A percentile compares a stretch with the other conserved stretches of the same genome.
These are phyloP conservation scores for Hypoxylon sp. DNA, from an alignment of 2,329 filamentous ascomycete species.

Conservation along the genomic window DNA sequence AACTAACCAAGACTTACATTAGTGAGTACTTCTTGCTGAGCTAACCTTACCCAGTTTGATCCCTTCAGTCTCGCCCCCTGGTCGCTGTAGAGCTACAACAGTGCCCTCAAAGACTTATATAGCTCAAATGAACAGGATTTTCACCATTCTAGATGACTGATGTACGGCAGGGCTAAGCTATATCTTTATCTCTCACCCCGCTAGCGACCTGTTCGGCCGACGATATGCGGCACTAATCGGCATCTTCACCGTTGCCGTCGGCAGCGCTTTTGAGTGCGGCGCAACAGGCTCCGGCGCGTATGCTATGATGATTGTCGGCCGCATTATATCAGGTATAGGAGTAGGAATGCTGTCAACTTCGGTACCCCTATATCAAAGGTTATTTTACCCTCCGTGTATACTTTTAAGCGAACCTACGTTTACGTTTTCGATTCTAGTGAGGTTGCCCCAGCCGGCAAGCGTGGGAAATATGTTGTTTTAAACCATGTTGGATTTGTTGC, in stretches of 20 bases:
- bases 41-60: neutral
- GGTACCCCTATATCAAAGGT: slow-evolving; percentile 72
- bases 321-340: slow-evolving; percentile 68
- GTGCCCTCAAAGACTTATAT: neutral
- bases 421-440: slow-evolving; percentile 58
- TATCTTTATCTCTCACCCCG: slow-evolving; percentile 67
- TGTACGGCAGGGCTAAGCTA: slow-evolving; percentile 59
- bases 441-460: slow-evolving; percentile 66
- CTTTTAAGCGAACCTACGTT: slow-evolving; percentile 8
- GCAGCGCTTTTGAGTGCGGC: slow-evolving; percentile 64
- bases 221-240: slow-evolving; percentile 66
- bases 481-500: slow-evolving; percentile 72
- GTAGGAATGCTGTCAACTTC: slow-evolving; percentile 69
- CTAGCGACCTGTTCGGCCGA: slow-evolving; percentile 67
- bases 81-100: neutral
- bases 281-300: slow-evolving; percentile 60
- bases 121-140: neutral
- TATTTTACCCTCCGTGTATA: neutral
- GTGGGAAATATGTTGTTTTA: slow-evolving; percentile 70
- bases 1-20: slow-evolving; percentile 4
- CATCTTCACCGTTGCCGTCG: slow-evolving; percentile 63
- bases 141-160: slow-evolving; percentile 7
- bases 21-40: slow-evolving; percentile 26
- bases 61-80: neutral
- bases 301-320: slow-evolving; percentile 65